Base-by-base conservation (phyloP, 1,284 basidiomycete species). In the Golubevia sp. region DNA sequence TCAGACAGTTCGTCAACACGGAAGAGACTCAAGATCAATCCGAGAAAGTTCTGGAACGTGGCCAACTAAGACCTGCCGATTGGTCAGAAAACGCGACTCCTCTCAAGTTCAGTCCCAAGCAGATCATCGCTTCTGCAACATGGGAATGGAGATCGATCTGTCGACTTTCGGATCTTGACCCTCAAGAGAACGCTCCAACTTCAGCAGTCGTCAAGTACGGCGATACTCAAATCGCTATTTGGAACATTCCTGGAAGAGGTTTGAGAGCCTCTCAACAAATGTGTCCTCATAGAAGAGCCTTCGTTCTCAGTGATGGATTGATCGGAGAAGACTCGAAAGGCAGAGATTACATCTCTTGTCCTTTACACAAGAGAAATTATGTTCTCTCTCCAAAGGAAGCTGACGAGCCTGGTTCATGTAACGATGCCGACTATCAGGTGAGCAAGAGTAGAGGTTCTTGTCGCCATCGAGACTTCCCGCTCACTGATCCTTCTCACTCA, bases 331-430 rank as follows among this genome's bases (percentile, higher is more conserved):
- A 80, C 63, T 66, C 68, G 25, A 59, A 73, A 55, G 76, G 71
- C 15, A 57, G 69, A n/a, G 69, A 70, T 51, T 72, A 70, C 62
- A 65, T 76, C 30, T 64, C 70, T 72, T 89, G 90, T 74, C 90
- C 90, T 0, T 84, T 91, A 63, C 90, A 91, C 84, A 92, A 92
- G 83, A 86, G 89, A 21, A 91, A 91, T 83, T 91, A 89, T 82
- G 85, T 86, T 8, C 86, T 91, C 8, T 64, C 65, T 24, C 66
- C 70, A 56, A 68, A 73, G 21, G 66, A 62, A 3, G 67, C 66
- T 44, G 85, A 86, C 8, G 85, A 85, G 2, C 90, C 90, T 1
- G 86, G 86, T 57, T 91, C 90, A 76, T 83, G 89, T 50, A 90
- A 89, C 72, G 90, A 91, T 72, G 77, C 84, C 26, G 87, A 89